Percentiles rank a stretch among this genome's conserved stretches.
Evolutionary conservation across 192 early-diverging fungal species (phyloP).

Genomic region (Geranomyces variabilis): DNA sequence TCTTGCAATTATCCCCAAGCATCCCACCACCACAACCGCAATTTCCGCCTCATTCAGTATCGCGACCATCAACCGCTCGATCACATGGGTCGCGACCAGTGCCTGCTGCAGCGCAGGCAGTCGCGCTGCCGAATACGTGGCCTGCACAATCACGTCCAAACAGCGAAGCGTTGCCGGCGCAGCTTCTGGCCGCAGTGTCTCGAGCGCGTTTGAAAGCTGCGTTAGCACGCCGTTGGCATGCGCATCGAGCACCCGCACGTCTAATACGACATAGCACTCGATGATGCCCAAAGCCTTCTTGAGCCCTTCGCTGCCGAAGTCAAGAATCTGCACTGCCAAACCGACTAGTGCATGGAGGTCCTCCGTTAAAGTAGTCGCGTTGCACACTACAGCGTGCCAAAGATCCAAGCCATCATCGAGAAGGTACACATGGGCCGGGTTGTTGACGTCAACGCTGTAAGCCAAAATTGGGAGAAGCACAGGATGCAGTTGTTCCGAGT

Average conservation of each 20-base stretch:
- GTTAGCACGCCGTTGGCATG: conserved; percentile 36
- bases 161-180: conserved; percentile 61
- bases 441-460: conserved; percentile 69
- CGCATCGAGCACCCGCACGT: conserved; percentile 56
- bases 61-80: conserved; percentile 57
- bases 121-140: conserved; percentile 36
- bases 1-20: conserved; percentile 64
- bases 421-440: conserved; percentile 73
- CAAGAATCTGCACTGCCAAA: conserved; percentile 64
- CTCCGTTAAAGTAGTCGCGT: conserved; percentile 54
- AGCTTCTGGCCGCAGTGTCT: conserved; percentile 62
- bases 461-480: conserved; percentile 77
- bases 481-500: conserved; percentile 71
- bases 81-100: conserved; percentile 57
- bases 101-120: conserved; percentile 48
- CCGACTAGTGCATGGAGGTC: conserved; percentile 65
- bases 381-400: conserved; percentile 82
- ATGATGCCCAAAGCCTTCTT: conserved; percentile 77
- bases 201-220: conserved; percentile 46
- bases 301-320: conserved; percentile 76
- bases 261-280: conserved; percentile 82
- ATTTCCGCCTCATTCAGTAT: conserved; percentile 59
- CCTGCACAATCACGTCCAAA: conserved; percentile 61
- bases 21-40: conserved; percentile 61
- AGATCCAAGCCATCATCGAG: conserved; percentile 91